Evolutionary conservation across 1,139 yeast genomes (phyloP).

Genomic region (Geotrichum restrictum): DNA sequence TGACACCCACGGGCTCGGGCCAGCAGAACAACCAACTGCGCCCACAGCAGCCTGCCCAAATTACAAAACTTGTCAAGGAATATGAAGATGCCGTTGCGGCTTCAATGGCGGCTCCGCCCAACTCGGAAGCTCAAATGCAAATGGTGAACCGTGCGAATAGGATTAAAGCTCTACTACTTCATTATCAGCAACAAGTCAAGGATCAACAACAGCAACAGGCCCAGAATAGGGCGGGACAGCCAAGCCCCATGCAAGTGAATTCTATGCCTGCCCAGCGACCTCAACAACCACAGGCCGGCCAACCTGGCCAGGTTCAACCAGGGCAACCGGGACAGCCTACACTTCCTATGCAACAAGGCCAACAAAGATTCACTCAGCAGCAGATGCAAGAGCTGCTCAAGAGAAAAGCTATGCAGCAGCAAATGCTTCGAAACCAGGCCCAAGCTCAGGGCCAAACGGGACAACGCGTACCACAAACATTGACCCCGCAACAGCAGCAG

Average conservation of each 20-base stretch:
- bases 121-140: conserved; percentile 18
- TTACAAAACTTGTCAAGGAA: conserved; percentile 12
- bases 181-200: conserved; percentile 4
- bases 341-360: conserved; percentile 8
- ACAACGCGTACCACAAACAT: conserved; percentile 12
- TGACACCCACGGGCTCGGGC: conserved; percentile 1
- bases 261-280: not conserved
- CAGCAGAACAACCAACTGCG: conserved; percentile 4
- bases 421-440: conserved; percentile 1
- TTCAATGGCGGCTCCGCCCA: conserved; percentile 18
- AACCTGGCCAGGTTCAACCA: conserved; percentile 1
- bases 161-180: conserved; percentile 14
- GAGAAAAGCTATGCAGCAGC: conserved; percentile 5
- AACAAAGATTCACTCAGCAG: conserved; percentile 16
- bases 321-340: not conserved
- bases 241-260: not conserved
- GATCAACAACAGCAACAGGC: conserved; percentile 10
- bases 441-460: conserved; percentile 14
- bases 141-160: conserved; percentile 10
- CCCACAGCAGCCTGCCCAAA: conserved; percentile 8
- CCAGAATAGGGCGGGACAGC: not conserved
- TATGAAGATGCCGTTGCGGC: conserved; percentile 16
- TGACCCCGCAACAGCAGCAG: conserved; percentile 51
- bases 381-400: conserved; percentile 15
- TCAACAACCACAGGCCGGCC: not conserved